Evolutionary conservation across 2,329 filamentous ascomycete genomes (phyloP).

Genomic region (Cladophialophora yegresii): DNA sequence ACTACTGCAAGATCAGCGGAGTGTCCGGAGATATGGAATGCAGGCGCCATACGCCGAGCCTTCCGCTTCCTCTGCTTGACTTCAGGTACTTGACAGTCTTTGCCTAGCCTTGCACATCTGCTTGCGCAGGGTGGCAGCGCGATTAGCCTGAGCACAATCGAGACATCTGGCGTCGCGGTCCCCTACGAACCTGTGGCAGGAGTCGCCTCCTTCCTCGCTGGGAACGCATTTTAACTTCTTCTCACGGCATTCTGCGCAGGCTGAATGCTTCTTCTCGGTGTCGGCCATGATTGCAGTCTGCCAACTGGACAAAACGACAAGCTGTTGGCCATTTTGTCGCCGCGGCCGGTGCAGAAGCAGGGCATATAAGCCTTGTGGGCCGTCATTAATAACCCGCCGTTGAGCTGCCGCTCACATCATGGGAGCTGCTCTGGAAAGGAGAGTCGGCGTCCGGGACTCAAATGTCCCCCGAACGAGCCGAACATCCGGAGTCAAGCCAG

Average conservation of each 20-base stretch:
- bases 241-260: slow-evolving; percentile 23
- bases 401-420: background rate
- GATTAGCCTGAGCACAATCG: background rate
- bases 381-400: background rate
- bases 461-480: slow-evolving; percentile 1
- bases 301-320: background rate
- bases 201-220: slow-evolving; percentile 9
- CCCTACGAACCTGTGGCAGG: slow-evolving; percentile 17
- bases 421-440: background rate
- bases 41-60: slow-evolving; percentile 12
- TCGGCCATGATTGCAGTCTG: slow-evolving; percentile 11
- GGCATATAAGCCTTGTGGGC: slow-evolving; percentile 6
- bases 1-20: slow-evolving; percentile 10
- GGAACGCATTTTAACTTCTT: slow-evolving; percentile 27
- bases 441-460: background rate
- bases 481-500: background rate
- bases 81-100: slow-evolving; percentile 24
- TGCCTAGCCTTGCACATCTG: slow-evolving; percentile 24
- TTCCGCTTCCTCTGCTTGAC: slow-evolving; percentile 28
- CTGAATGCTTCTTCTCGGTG: slow-evolving; percentile 22
- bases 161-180: too few relatives aligned
- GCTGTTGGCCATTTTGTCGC: slow-evolving; percentile 1
- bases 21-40: background rate
- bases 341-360: slow-evolving; percentile 5
- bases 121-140: background rate